Evolutionary conservation across 2,329 filamentous ascomycete genomes (phyloP).

Genomic region (Trichoderma semiorbis): DNA sequence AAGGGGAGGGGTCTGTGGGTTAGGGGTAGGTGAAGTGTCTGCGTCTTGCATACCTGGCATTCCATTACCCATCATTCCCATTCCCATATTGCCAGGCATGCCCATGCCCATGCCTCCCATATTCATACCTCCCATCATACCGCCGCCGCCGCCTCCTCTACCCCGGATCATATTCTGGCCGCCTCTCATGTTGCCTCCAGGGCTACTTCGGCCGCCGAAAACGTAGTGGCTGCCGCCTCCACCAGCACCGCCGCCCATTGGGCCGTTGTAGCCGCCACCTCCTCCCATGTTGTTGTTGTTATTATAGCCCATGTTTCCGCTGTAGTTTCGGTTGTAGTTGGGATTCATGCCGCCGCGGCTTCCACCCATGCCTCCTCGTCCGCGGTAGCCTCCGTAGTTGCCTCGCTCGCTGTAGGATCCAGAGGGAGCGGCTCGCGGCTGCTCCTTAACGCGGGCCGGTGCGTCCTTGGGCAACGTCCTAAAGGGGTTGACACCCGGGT

Average conservation of each 20-base stretch:
- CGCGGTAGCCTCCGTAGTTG: slow-evolving; percentile 51
- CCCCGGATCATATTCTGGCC: slow-evolving; percentile 48
- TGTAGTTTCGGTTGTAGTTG: slow-evolving; percentile 41
- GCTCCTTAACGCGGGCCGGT: slow-evolving; percentile 59
- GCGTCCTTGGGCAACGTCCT: slow-evolving; percentile 87
- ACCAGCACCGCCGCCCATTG: slow-evolving; percentile 47
- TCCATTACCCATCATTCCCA: slow-evolving; percentile 45
- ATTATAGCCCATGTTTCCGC: slow-evolving; percentile 35
- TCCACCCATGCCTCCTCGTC: slow-evolving; percentile 47
- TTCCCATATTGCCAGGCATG: slow-evolving; percentile 57
- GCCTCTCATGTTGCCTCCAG: slow-evolving; percentile 42
- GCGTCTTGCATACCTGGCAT: slow-evolving; percentile 34
- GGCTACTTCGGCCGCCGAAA: slow-evolving; percentile 43
- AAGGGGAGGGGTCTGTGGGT: slow-evolving; percentile 18
- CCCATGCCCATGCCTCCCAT: slow-evolving; percentile 51
- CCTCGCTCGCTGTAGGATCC: slow-evolving; percentile 48
- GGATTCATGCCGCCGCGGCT: slow-evolving; percentile 49
- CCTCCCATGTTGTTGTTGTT: slow-evolving; percentile 44
- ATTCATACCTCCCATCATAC: slow-evolving; percentile 49
- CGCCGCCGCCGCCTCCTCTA: slow-evolving; percentile 49
- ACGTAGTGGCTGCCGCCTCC: slow-evolving; percentile 48
- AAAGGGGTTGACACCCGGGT: slow-evolving; percentile 79
- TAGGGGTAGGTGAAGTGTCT: neutral
- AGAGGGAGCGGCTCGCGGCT: slow-evolving; percentile 51
- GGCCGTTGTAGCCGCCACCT: slow-evolving; percentile 45